These are phyloP conservation scores for Aureobasidium sp. DNA, from an alignment of 2,329 filamentous ascomycete genomes.

Conservation along the genomic window DNA sequence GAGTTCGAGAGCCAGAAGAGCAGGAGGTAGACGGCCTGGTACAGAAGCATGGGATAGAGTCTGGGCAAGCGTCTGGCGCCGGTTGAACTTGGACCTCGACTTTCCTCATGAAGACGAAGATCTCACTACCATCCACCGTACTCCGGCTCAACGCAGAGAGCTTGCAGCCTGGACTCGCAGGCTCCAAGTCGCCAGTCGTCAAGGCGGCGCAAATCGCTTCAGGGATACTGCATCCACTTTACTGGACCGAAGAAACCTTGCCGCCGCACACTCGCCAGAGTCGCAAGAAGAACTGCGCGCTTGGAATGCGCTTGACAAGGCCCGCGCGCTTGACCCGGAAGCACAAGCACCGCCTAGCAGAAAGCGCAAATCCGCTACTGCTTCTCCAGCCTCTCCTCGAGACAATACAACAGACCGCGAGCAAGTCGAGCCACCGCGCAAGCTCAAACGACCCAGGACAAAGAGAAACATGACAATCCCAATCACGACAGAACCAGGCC, in stretches of 20 bases:
- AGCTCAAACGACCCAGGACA: conserved; percentile 80
- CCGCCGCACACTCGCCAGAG: conserved; percentile 38
- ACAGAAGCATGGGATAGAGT: conserved; percentile 60
- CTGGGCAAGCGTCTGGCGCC: conserved; percentile 85
- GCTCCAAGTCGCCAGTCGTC: conserved; percentile 70
- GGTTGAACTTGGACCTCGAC: conserved; percentile 69
- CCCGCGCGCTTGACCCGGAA: conserved; percentile 58
- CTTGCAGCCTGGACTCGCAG: conserved; percentile 74
- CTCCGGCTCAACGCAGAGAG: conserved; percentile 50
- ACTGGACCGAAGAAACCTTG: conserved; percentile 35
- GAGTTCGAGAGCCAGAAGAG: conserved; percentile 9
- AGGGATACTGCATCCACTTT: conserved; percentile 48
- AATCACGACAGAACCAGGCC: conserved; percentile 25
- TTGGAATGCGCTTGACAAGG: conserved; percentile 87
- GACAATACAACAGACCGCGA: conserved; percentile 23
- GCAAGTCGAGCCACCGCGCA: conserved; percentile 62
- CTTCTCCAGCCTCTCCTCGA: conserved; percentile 60
- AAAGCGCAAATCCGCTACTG: conserved; percentile 72
- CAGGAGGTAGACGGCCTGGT: conserved; percentile 20
- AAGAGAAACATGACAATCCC: conserved; percentile 52
- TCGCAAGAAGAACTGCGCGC: conserved; percentile 70
- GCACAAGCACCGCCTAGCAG: conserved; percentile 40
- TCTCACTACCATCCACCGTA: conserved; percentile 42
- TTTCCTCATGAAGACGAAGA: conserved; percentile 71
- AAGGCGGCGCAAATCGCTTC: conserved; percentile 61